Conservation (phyloP, 495 filamentous ascomycete species). For the Thozetella sp. region DNA sequence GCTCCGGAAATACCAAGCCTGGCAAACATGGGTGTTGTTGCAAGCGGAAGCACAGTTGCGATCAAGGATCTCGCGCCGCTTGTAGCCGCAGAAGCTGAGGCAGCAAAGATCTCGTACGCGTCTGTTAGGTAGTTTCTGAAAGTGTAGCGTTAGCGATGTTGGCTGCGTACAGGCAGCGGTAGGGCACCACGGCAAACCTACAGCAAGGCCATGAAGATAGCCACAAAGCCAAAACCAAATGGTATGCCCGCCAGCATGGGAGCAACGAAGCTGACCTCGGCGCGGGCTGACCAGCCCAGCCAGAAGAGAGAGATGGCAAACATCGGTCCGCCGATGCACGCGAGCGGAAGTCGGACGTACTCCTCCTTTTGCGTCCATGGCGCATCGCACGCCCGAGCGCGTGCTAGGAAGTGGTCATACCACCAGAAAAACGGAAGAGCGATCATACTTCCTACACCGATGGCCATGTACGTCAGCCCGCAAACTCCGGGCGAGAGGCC, state of each 20-base stretch:
- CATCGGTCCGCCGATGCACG: constrained; percentile 65
- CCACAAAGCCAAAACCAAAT: constrained; percentile 69
- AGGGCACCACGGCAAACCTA: constrained; percentile 66
- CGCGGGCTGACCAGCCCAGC: constrained; percentile 67
- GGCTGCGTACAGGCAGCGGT: constrained; percentile 51
- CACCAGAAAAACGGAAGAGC: constrained; percentile 55
- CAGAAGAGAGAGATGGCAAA: constrained; percentile 69
- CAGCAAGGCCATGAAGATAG: constrained; percentile 53
- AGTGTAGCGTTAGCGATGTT: not conserved
- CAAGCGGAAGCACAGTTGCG: constrained; percentile 61
- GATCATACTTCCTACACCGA: constrained; percentile 43
- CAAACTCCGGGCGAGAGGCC: constrained; percentile 40
- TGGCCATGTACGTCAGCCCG: constrained; percentile 48
- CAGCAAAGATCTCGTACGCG: constrained; percentile 74
- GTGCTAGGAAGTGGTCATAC: constrained; percentile 29
- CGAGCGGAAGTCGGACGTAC: constrained; percentile 64
- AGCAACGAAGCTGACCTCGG: constrained; percentile 60
- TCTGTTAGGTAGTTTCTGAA: constrained; percentile 73
- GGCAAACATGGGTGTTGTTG: constrained; percentile 37
- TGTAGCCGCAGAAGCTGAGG: constrained; percentile 68
- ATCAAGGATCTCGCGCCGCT: constrained; percentile 61
- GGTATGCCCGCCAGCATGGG: constrained; percentile 65
- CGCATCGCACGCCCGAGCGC: constrained; percentile 16
- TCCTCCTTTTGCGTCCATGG: constrained; percentile 52
- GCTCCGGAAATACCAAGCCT: constrained; percentile 34